phyloP scores from a whole-genome alignment of 176 grass and related monocot species.

The Phragmites australis region DNA sequence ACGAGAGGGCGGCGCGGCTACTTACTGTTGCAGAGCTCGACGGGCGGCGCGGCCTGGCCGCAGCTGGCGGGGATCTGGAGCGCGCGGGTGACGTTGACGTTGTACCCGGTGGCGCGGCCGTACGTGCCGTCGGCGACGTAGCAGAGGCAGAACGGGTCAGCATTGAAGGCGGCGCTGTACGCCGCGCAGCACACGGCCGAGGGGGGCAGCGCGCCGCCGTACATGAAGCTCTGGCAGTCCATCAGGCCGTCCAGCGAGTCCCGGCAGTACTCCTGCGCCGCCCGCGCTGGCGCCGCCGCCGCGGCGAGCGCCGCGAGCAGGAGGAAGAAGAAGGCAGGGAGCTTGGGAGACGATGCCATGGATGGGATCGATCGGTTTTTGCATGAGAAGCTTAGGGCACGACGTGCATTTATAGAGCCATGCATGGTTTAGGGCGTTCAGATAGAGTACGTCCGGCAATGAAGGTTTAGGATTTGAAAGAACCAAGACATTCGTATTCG shows the following conservation, averaged over 20 bases:
- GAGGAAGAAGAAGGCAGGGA: not conserved
- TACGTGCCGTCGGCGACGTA: conserved; percentile 50
- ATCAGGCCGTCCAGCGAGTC: conserved; percentile 35
- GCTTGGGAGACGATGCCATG: conserved; percentile 12
- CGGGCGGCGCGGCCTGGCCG: conserved; percentile 40
- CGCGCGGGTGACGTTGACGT: conserved; percentile 43
- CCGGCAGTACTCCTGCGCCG: conserved; percentile 21
- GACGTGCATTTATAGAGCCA: not conserved
- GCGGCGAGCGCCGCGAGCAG: not conserved
- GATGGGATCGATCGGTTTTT: not conserved
- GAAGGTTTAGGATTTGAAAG: not conserved
- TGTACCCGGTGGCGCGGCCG: conserved; percentile 31
- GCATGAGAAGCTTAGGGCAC: not conserved
- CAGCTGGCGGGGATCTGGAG: conserved; percentile 46
- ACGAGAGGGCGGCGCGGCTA: not conserved
- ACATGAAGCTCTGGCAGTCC: conserved; percentile 42
- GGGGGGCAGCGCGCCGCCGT: not conserved
- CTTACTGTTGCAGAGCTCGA: conserved; percentile 51
- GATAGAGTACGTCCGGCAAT: too few relatives aligned
- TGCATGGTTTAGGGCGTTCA: not conserved
- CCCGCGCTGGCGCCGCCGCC: not conserved
- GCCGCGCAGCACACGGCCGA: conserved; percentile 41
- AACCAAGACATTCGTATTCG: not conserved
- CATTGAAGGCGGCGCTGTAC: conserved; percentile 29
- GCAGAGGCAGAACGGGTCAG: conserved; percentile 57